These are phyloP conservation scores for Brasilioporus rufonigricans DNA, from an alignment of 768 basidiomycete species.

Conservation along the genomic window DNA sequence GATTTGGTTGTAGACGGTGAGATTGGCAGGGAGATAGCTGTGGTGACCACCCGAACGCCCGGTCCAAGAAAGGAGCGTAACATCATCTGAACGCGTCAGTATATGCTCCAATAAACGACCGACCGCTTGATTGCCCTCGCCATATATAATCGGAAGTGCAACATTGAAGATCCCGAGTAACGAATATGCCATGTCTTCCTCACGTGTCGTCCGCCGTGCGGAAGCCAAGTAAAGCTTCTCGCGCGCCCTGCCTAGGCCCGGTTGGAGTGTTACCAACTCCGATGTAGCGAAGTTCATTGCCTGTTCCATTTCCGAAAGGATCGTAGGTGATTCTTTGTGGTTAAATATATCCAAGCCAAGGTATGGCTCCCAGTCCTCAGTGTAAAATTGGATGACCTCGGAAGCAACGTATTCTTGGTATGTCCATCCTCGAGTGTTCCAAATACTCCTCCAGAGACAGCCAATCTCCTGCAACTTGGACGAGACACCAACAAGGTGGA, in stretches of 20 bases:
- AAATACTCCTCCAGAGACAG: neutral
- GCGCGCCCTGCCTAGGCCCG: neutral
- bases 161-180: neutral
- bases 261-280: neutral
- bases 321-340: neutral
- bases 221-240: neutral
- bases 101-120: neutral
- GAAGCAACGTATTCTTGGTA: neutral
- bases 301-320: neutral
- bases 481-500: neutral
- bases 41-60: neutral
- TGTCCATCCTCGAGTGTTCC: neutral
- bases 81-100: conserved; percentile 1
- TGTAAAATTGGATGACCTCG: neutral
- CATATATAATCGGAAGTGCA: neutral
- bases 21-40: conserved; percentile 7
- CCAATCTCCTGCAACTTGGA: neutral
- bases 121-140: neutral
- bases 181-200: neutral
- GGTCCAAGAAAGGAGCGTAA: neutral
- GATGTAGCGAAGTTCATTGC: neutral
- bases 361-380: neutral
- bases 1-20: neutral
- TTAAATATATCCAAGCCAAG: neutral
- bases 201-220: neutral